Evolutionary conservation across 495 filamentous ascomycete species (phyloP).

Genomic region (Chaetomium cochliodes): DNA sequence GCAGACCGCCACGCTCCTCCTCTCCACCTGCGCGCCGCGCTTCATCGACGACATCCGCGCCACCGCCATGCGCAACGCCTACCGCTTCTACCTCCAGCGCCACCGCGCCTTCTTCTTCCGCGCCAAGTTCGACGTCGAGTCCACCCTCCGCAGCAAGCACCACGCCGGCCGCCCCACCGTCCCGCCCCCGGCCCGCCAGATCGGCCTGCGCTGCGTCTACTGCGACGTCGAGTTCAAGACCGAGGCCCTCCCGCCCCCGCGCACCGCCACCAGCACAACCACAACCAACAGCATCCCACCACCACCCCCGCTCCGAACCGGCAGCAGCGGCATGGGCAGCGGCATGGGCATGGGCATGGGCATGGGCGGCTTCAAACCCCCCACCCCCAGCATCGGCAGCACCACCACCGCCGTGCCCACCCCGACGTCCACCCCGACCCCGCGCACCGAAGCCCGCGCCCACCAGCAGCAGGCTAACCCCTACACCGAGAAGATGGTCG

Average conservation of each 20-base stretch:
- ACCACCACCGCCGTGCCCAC: conserved; percentile 1
- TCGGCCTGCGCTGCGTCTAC: conserved; percentile 79
- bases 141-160: conserved; percentile 57
- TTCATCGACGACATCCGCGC: conserved; percentile 79
- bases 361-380: conserved; percentile 6
- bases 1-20: conserved; percentile 83
- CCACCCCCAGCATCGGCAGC: conserved; percentile 2
- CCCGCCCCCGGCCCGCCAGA: conserved; percentile 66
- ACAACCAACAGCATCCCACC: not conserved
- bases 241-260: conserved; percentile 8
- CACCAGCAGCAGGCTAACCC: conserved; percentile 36
- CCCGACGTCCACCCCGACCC: not conserved
- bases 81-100: conserved; percentile 75
- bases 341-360: conserved; percentile 1
- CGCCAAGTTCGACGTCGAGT: conserved; percentile 63
- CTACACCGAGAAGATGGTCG: conserved; percentile 46
- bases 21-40: conserved; percentile 75
- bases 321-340: conserved; percentile 24
- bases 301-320: not conserved
- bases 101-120: conserved; percentile 53
- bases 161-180: conserved; percentile 64
- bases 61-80: conserved; percentile 75
- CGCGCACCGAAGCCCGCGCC: conserved; percentile 20
- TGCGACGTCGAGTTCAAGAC: conserved; percentile 57
- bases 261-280: not conserved